phyloP scores from a whole-genome alignment of 495 filamentous ascomycete genomes.

The Acidiella bohemica region DNA sequence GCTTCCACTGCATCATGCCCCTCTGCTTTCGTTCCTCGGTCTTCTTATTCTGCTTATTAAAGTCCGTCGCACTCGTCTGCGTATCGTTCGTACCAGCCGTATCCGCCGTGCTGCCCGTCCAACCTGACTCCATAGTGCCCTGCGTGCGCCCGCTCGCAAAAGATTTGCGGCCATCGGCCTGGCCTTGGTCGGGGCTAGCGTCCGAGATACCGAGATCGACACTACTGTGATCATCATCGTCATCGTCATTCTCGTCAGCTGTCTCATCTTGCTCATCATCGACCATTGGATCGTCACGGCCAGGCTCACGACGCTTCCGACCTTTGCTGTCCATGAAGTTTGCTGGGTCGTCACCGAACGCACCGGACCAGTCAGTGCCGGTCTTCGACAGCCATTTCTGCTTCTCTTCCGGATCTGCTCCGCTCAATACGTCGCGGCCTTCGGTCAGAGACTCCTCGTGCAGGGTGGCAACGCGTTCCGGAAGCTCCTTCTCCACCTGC shows the following conservation, averaged over 20 bases:
- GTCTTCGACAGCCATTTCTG: slow-evolving; percentile 64
- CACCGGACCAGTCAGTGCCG: slow-evolving; percentile 80
- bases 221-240: slow-evolving; percentile 23
- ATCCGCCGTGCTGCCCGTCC: background rate
- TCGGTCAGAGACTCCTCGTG: slow-evolving; percentile 68
- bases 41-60: slow-evolving; percentile 42
- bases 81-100: background rate
- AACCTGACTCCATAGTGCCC: slow-evolving; percentile 5
- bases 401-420: slow-evolving; percentile 54
- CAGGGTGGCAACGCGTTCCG: slow-evolving; percentile 48
- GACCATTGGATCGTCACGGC: slow-evolving; percentile 37
- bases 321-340: slow-evolving; percentile 39
- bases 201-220: slow-evolving; percentile 38
- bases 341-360: slow-evolving; percentile 56
- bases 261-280: slow-evolving; percentile 32
- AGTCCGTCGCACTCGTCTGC: slow-evolving; percentile 7
- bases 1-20: slow-evolving; percentile 66
- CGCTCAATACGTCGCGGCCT: slow-evolving; percentile 64
- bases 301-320: slow-evolving; percentile 41
- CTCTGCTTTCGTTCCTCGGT: slow-evolving; percentile 55
- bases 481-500: slow-evolving; percentile 53
- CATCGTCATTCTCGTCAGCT: slow-evolving; percentile 29
- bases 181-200: slow-evolving; percentile 22
- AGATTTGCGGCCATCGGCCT: slow-evolving; percentile 2
- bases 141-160: slow-evolving; percentile 11